Evolutionary conservation across 352 stramenopile species (phyloP).

Genomic region (Globisporangium canariense): DNA sequence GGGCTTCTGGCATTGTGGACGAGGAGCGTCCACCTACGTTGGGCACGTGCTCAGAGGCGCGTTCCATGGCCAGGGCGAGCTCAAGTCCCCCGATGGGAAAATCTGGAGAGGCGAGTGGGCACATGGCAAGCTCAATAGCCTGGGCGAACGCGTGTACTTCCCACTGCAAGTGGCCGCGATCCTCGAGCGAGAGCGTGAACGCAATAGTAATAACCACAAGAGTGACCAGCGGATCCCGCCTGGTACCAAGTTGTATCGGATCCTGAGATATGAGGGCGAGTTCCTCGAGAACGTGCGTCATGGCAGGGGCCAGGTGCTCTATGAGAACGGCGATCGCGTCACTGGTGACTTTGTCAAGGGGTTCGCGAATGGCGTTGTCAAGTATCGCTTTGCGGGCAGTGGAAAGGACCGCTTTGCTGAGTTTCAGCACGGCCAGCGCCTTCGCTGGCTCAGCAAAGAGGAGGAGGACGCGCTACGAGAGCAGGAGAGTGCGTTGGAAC

Average conservation of each 20-base stretch:
- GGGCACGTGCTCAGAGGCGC: slow-evolving; percentile 45
- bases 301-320: slow-evolving; percentile 42
- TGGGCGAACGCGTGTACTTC: slow-evolving; percentile 48
- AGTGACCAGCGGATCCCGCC: not conserved
- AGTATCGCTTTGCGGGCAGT: slow-evolving; percentile 35
- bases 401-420: slow-evolving; percentile 33
- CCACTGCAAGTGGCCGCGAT: slow-evolving; percentile 42
- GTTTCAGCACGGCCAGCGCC: slow-evolving; percentile 34
- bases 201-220: slow-evolving; percentile 5
- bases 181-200: slow-evolving; percentile 28
- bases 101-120: slow-evolving; percentile 50
- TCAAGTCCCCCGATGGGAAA: slow-evolving; percentile 57
- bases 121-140: slow-evolving; percentile 45
- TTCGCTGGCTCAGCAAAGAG: slow-evolving; percentile 45
- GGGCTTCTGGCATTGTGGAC: slow-evolving; percentile 53
- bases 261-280: slow-evolving; percentile 53
- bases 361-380: slow-evolving; percentile 40
- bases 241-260: slow-evolving; percentile 34
- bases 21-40: slow-evolving; percentile 50
- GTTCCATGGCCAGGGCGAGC: slow-evolving; percentile 58
- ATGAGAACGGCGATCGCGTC: slow-evolving; percentile 55
- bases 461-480: slow-evolving; percentile 31
- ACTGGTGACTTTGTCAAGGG: slow-evolving; percentile 40
- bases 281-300: slow-evolving; percentile 49
- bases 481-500: slow-evolving; percentile 8